These are phyloP conservation scores for Meyerozyma carpophila DNA, from an alignment of 1,139 yeast genomes.

Conservation along the genomic window DNA sequence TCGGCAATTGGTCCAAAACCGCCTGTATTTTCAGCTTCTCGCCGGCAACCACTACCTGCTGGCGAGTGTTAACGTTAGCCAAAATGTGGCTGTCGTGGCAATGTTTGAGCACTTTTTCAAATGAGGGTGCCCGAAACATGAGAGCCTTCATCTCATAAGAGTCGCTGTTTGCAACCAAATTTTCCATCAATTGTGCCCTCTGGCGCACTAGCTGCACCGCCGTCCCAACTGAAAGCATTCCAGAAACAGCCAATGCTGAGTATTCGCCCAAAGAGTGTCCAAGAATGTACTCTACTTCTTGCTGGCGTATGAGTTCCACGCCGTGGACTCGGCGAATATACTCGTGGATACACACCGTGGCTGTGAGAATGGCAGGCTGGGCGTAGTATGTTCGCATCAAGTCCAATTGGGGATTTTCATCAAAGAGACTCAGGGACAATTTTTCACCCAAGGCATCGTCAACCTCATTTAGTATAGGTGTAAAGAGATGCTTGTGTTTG, in stretches of 20 bases:
- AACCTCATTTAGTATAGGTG: conserved; percentile 6
- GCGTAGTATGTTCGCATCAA: conserved; percentile 9
- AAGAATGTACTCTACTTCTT: conserved; percentile 5
- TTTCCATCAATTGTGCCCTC: conserved; percentile 10
- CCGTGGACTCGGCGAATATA: conserved; percentile 5
- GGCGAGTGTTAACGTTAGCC: conserved; percentile 3
- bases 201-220: conserved; percentile 8
- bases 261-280: conserved; percentile 13
- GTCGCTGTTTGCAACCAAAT: conserved; percentile 1
- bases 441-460: conserved; percentile 7
- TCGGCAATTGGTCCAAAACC: neutral
- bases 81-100: neutral
- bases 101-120: neutral
- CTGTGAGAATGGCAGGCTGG: conserved; percentile 11
- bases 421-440: conserved; percentile 7
- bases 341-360: conserved; percentile 6
- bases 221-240: conserved; percentile 6
- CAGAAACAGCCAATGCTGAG: conserved; percentile 8
- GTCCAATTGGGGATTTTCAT: conserved; percentile 3
- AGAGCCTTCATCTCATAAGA: conserved; percentile 8
- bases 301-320: conserved; percentile 5
- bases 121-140: neutral
- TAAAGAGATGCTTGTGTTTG: conserved; percentile 4
- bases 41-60: conserved; percentile 1
- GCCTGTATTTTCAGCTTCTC: neutral